Percentiles rank a stretch among this genome's conserved stretches.
phyloP scores from a whole-genome alignment of 2,329 filamentous ascomycete genomes.

The Paraphaeosphaeria sporulosa region DNA sequence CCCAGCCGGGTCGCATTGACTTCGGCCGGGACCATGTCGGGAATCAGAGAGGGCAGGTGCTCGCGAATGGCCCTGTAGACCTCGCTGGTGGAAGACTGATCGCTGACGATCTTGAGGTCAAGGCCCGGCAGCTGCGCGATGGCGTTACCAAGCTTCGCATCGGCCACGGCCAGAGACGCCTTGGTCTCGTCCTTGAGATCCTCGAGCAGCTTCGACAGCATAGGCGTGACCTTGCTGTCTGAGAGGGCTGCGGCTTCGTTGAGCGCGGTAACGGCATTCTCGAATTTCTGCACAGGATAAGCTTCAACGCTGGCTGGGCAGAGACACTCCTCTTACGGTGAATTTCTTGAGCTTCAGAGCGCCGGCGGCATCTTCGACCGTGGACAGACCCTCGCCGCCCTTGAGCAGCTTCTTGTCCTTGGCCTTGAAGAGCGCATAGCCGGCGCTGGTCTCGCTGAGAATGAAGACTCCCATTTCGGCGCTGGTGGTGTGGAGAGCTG shows the following conservation, averaged over 20 bases:
- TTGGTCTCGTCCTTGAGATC: slow-evolving; percentile 98
- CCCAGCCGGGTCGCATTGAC: slow-evolving; percentile 94
- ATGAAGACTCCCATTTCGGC: slow-evolving; percentile 54
- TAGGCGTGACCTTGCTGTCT: slow-evolving; percentile 93
- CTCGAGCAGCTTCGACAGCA: slow-evolving; percentile 82
- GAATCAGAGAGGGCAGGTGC: slow-evolving; percentile 88
- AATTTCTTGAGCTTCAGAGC: slow-evolving; percentile 98
- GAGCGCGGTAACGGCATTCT: slow-evolving; percentile 87
- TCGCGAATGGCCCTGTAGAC: slow-evolving; percentile 94
- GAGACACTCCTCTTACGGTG: slow-evolving; percentile 37
- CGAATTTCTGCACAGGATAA: slow-evolving; percentile 73
- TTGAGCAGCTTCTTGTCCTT: slow-evolving; percentile 98
- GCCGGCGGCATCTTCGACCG: slow-evolving; percentile 83
- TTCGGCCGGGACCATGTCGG: slow-evolving; percentile 83
- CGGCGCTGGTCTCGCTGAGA: slow-evolving; percentile 68
- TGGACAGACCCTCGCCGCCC: slow-evolving; percentile 78
- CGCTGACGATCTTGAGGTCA: slow-evolving; percentile 82
- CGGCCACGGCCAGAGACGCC: slow-evolving; percentile 89
- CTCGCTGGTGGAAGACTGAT: slow-evolving; percentile 79
- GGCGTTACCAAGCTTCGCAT: slow-evolving; percentile 87
- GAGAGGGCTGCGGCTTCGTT: slow-evolving; percentile 80
- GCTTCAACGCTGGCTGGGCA: not conserved
- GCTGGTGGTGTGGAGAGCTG: slow-evolving; percentile 18
- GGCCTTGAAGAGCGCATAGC: slow-evolving; percentile 97
- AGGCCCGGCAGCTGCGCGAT: slow-evolving; percentile 92